Evolutionary conservation across 2,329 filamentous ascomycete species (phyloP).

Genomic region (Nemania serpens): DNA sequence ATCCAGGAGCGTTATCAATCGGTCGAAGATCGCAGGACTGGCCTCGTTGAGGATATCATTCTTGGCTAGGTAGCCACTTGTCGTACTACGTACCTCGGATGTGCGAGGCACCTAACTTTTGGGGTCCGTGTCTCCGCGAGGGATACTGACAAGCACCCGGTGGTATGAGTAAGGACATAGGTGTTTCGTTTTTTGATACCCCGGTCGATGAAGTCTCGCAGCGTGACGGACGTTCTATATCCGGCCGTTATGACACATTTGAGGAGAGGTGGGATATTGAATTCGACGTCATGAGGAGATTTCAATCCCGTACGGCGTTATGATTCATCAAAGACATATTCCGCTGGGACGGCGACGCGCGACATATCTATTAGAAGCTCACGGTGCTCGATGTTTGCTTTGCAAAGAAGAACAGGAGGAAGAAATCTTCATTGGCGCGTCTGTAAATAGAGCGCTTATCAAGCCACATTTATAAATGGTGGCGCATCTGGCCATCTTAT

Average conservation of each 20-base stretch:
- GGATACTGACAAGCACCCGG: no score
- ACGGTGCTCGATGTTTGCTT: background rate
- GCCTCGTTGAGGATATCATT: constrained; percentile 37
- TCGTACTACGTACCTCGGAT: background rate
- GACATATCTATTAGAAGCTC: no score
- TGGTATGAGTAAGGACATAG: background rate
- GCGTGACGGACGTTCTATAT: background rate
- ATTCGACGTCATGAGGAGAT: background rate
- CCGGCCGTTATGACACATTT: background rate
- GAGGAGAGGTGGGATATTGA: background rate
- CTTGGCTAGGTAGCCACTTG: constrained; percentile 29
- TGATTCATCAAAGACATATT: background rate
- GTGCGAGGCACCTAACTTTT: no score
- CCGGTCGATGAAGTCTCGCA: constrained; percentile 5
- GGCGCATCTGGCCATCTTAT: no score
- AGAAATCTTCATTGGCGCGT: no score
- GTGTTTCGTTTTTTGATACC: constrained; percentile 26
- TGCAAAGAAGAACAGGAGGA: constrained; percentile 2
- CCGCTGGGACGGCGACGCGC: background rate
- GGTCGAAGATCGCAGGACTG: constrained; percentile 34
- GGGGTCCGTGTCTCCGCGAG: no score
- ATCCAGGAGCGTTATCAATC: constrained; percentile 31
- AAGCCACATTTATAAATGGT: no score
- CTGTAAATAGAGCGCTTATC: no score
- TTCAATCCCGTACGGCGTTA: background rate